Conservation (phyloP, 1,284 basidiomycete species). For the Boletus chippewaensis region DNA sequence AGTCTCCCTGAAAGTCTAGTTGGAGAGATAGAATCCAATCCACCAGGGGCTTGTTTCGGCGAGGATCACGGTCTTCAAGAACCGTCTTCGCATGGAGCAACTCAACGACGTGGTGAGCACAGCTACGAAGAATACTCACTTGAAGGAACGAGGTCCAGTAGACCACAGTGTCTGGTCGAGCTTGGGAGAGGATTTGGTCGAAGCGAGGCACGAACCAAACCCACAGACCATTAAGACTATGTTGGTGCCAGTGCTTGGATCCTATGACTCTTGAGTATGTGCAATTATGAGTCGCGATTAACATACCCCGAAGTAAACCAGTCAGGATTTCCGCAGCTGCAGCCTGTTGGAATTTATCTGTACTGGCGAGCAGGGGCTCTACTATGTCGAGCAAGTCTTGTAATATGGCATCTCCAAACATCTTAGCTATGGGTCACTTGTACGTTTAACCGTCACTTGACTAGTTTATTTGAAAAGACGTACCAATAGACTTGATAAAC, state of each 20-base stretch:
- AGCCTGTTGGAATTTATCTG: constrained; percentile 88
- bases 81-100: constrained; percentile 20
- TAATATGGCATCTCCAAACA: constrained; percentile 53
- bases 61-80: constrained; percentile 73
- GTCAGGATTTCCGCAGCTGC: constrained; percentile 84
- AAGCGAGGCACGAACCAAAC: constrained; percentile 73
- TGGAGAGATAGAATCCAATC: constrained; percentile 75
- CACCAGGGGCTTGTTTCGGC: constrained; percentile 72
- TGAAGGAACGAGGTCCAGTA: constrained; percentile 68
- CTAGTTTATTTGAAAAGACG: constrained; percentile 14
- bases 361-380: constrained; percentile 57
- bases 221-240: constrained; percentile 63
- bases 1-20: constrained; percentile 76
- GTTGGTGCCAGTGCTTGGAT: constrained; percentile 84
- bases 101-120: constrained; percentile 2
- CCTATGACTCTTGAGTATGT: constrained; percentile 41
- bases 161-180: constrained; percentile 77
- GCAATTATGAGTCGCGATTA: background rate
- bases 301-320: constrained; percentile 62
- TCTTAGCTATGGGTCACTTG: constrained; percentile 46
- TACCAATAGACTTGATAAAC: constrained; percentile 67
- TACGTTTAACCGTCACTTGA: constrained; percentile 2
- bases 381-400: constrained; percentile 47
- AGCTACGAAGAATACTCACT: constrained; percentile 30
- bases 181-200: constrained; percentile 66